Conservation (phyloP, 208 protist species). For the Balamuthia mandrillaris region DNA sequence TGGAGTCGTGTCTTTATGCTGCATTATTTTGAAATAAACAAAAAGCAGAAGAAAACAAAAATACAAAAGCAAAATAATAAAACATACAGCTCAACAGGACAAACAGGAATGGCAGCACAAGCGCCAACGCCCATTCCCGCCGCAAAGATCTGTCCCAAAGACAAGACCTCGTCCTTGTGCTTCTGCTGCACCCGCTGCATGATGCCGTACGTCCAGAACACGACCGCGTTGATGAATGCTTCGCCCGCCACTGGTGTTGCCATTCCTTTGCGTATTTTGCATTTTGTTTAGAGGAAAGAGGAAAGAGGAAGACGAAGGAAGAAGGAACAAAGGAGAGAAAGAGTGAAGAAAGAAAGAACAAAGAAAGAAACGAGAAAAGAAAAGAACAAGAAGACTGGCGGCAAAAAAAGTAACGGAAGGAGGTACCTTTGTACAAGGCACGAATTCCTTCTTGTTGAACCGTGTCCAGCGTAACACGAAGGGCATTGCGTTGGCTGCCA, state of each 20-base stretch:
- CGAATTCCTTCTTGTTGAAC: background rate
- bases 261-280: too few species aligned
- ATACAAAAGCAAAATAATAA: too few species aligned
- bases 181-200: background rate
- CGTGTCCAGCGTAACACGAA: background rate
- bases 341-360: too few species aligned
- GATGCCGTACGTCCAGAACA: conserved; percentile 3
- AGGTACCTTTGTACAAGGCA: conserved; percentile 5
- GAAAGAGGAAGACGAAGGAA: too few species aligned
- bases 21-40: too few species aligned
- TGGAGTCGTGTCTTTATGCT: conserved; percentile 24
- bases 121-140: background rate
- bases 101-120: background rate
- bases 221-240: conserved; percentile 6
- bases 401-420: too few species aligned
- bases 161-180: background rate
- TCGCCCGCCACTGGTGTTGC: background rate
- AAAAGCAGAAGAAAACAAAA: too few species aligned
- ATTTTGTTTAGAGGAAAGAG: too few species aligned
- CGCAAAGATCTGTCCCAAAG: background rate
- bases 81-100: conserved; percentile 18
- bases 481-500: conserved; percentile 12
- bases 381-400: too few species aligned
- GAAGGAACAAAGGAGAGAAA: too few species aligned
- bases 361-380: too few species aligned